Base-by-base conservation (phyloP, 2,329 filamentous ascomycete genomes). In the Bipolaris victoriae region DNA sequence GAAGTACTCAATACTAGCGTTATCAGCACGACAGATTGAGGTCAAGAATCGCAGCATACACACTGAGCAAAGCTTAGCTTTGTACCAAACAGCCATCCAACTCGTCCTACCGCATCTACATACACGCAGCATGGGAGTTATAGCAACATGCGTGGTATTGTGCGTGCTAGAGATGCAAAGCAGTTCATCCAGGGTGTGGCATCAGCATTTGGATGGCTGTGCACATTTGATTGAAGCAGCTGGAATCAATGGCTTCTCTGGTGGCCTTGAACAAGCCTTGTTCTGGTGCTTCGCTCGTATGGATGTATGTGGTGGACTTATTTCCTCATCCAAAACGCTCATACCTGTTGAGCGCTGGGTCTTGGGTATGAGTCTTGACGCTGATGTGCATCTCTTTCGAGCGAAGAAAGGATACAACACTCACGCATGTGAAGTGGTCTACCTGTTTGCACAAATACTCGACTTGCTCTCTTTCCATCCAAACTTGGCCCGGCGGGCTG, bases 261-360 rank as follows among this genome's bases (percentile, higher is more conserved):
- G 81, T 2, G 83, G 83, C 0, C 65, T 85, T 16, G 69, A 82
- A 6, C 82, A 84, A 61, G 83, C 83, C 0, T 75, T 86, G 0
- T 86, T 86, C 60, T 86, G 83, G 83, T 85, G 82, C 61, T 86
- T 84, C 64, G 83, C 81, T 0, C 77, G 84, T 41, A 86, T 86
- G 82, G 84, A 86, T 64, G 64, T 84, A 3, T 85, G 83, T 57
- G 82, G 81, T 35, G 82, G 81, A 2, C 76, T 86, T 13, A 85
- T 87, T 20, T 84, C 82, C 0, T 80, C 79, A 0, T 77, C 82
- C 41, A 79, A 76, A 16, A 81, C 81, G 0, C 78, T 84, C 2
- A 77, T 85, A 1, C 79, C 79, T 2, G 76, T 84, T 2, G 74
- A 78, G 24, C 80, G 79, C 58, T 85, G 83, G 83, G 74, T 81